phyloP scores from a whole-genome alignment of 1,139 yeast genomes.

The Saccharomyces pastorianus region DNA sequence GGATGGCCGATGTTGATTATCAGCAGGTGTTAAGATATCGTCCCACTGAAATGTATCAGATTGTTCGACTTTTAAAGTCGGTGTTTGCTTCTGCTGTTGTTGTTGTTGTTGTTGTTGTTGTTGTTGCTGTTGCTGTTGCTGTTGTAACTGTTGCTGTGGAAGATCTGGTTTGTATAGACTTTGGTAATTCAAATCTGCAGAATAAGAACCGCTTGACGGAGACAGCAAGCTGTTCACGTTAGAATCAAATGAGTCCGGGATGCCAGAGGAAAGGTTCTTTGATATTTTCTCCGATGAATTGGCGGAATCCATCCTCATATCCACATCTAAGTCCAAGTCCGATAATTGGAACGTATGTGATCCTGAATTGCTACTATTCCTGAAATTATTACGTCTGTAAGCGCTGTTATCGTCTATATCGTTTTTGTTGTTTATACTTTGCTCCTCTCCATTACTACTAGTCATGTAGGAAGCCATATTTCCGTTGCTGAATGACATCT shows the following conservation, averaged over 20 bases:
- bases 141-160: background rate
- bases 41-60: slow-evolving; percentile 4
- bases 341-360: background rate
- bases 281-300: background rate
- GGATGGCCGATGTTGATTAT: background rate
- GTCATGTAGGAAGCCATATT: background rate
- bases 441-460: background rate
- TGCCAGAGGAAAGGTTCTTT: background rate
- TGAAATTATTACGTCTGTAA: background rate
- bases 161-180: background rate
- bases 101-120: background rate
- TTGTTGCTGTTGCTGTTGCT: background rate
- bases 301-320: background rate
- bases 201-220: background rate
- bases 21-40: background rate
- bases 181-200: background rate
- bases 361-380: background rate
- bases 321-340: background rate
- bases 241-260: background rate
- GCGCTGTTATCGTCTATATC: background rate
- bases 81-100: slow-evolving; percentile 3
- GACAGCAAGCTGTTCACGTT: background rate
- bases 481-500: background rate
- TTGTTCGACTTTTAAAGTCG: slow-evolving; percentile 9
- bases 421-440: background rate